Evolutionary conservation across 768 basidiomycete genomes (phyloP).

Genomic region (Boletus bicolor): DNA sequence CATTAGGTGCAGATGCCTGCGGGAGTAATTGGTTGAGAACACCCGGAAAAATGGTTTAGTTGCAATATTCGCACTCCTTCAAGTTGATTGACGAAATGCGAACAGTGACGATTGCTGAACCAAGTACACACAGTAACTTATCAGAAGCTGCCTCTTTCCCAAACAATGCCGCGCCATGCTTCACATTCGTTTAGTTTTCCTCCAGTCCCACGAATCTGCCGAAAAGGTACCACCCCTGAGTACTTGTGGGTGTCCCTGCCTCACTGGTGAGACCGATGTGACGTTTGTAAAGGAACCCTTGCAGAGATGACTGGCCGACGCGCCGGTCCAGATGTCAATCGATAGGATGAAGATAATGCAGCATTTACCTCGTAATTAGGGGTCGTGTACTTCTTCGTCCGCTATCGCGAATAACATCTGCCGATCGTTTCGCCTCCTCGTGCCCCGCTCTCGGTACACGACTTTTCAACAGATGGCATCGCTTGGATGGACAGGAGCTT

Average conservation of each 20-base stretch:
- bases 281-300: slow-evolving; percentile 21
- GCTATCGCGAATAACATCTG: too few species aligned
- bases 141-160: too few species aligned
- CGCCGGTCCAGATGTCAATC: slow-evolving; percentile 53
- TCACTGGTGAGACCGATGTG: slow-evolving; percentile 22
- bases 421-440: too few species aligned
- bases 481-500: slow-evolving; percentile 47
- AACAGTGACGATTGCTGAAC: slow-evolving; percentile 11
- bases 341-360: slow-evolving; percentile 44
- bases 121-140: slow-evolving; percentile 10
- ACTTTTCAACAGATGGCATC: slow-evolving; percentile 38
- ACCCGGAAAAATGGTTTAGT: neutral
- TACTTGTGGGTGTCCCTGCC: slow-evolving; percentile 19
- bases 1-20: neutral
- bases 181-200: neutral
- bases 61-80: neutral
- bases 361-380: too few species aligned
- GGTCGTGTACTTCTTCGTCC: too few species aligned
- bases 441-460: too few species aligned
- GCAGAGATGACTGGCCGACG: slow-evolving; percentile 18
- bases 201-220: slow-evolving; percentile 16
- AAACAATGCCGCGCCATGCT: neutral
- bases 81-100: slow-evolving; percentile 1
- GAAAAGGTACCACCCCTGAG: slow-evolving; percentile 24
- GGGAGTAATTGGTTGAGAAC: neutral